Conservation (phyloP, 192 early-diverging fungal species). For the Entomortierella parvispora region DNA sequence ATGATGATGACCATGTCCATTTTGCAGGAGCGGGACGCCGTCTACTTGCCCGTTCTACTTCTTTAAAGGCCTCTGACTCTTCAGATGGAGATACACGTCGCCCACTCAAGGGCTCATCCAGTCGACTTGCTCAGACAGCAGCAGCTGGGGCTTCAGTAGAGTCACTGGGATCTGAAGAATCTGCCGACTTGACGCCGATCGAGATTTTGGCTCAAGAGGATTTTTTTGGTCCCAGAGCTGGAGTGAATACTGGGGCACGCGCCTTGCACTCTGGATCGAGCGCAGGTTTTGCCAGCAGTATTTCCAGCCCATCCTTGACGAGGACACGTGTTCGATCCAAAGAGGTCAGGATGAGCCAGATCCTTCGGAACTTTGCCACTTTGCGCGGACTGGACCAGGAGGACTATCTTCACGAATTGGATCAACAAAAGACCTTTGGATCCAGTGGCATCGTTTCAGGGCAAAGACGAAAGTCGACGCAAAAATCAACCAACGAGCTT, state of each 20-base stretch:
- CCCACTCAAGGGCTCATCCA: background rate
- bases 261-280: background rate
- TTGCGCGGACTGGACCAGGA: constrained; percentile 40
- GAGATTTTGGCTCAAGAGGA: constrained; percentile 41
- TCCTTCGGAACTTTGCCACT: constrained; percentile 31
- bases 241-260: background rate
- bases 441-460: background rate
- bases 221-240: constrained; percentile 18
- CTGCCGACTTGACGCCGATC: constrained; percentile 23
- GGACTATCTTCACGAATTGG: constrained; percentile 14
- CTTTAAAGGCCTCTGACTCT: constrained; percentile 51
- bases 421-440: background rate
- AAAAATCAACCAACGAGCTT: background rate
- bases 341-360: constrained; percentile 48
- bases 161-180: constrained; percentile 20
- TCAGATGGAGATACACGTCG: constrained; percentile 17
- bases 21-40: constrained; percentile 36
- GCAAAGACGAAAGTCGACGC: constrained; percentile 8
- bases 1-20: constrained; percentile 15
- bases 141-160: constrained; percentile 15
- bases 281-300: background rate
- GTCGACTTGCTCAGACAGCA: background rate
- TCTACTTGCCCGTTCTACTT: constrained; percentile 52
- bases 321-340: constrained; percentile 14
- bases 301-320: background rate